A percentile compares a stretch with the other conserved stretches of the same genome.
Conservation (phyloP, 1,139 yeast species). For the Yamadazyma taylorii region DNA sequence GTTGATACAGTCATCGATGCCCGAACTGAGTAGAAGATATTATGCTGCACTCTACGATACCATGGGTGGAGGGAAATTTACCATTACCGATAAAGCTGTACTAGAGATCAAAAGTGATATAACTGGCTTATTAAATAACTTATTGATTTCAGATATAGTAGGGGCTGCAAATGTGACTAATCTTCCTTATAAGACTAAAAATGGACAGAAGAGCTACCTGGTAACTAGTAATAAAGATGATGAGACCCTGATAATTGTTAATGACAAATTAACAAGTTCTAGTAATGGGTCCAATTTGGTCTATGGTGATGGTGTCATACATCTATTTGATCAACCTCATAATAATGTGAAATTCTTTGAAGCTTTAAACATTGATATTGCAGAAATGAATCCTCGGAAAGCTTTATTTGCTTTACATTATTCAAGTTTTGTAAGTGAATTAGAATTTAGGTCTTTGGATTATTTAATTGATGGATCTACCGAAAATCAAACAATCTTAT, state of each 20-base stretch:
- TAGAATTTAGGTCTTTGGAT: slow-evolving; percentile 60
- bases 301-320: slow-evolving; percentile 61
- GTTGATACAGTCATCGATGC: slow-evolving; percentile 25
- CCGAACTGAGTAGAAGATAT: slow-evolving; percentile 28
- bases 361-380: slow-evolving; percentile 24
- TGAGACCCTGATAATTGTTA: slow-evolving; percentile 13
- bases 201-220: slow-evolving; percentile 7
- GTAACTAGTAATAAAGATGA: slow-evolving; percentile 6
- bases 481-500: slow-evolving; percentile 58
- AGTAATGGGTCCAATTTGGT: slow-evolving; percentile 37
- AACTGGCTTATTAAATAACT: slow-evolving; percentile 23
- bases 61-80: slow-evolving; percentile 18
- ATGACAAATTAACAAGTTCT: slow-evolving; percentile 18
- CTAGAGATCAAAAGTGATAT: slow-evolving; percentile 34
- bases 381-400: slow-evolving; percentile 66
- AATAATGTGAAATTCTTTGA: slow-evolving; percentile 29
- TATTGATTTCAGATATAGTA: slow-evolving; percentile 29
- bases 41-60: slow-evolving; percentile 31
- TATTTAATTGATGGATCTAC: slow-evolving; percentile 55
- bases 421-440: slow-evolving; percentile 66
- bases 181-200: slow-evolving; percentile 9
- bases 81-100: slow-evolving; percentile 33
- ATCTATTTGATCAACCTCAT: slow-evolving; percentile 46
- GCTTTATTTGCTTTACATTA: slow-evolving; percentile 71
- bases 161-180: slow-evolving; percentile 32